These are phyloP conservation scores for Myriosclerotinia scirpicola DNA, from an alignment of 2,329 filamentous ascomycete species.

Conservation along the genomic window DNA sequence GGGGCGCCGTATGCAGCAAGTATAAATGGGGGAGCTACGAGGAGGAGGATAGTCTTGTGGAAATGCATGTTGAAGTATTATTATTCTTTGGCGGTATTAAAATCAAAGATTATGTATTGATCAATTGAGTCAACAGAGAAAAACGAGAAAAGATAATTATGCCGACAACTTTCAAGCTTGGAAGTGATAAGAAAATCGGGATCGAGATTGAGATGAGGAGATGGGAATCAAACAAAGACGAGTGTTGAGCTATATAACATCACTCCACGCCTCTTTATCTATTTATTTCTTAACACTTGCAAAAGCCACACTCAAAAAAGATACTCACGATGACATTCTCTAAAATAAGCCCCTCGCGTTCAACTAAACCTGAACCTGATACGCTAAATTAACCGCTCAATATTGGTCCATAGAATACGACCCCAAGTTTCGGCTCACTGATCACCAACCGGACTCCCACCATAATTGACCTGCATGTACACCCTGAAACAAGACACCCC, in stretches of 20 bases:
- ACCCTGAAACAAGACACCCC: background rate
- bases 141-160: background rate
- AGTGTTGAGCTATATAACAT: background rate
- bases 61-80: constrained; percentile 37
- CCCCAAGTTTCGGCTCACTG: constrained; percentile 12
- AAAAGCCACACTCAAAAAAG: background rate
- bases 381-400: background rate
- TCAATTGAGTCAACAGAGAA: background rate
- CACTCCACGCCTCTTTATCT: background rate
- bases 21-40: constrained; percentile 31
- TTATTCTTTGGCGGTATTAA: background rate
- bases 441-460: background rate
- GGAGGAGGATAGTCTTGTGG: constrained; percentile 30
- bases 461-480: background rate
- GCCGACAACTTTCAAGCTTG: background rate
- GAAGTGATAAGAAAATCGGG: background rate
- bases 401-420: background rate
- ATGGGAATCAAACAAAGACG: constrained; percentile 2
- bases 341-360: background rate
- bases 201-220: background rate
- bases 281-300: background rate
- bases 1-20: constrained; percentile 29
- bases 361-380: constrained; percentile 1
- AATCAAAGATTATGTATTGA: background rate
- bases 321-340: background rate